Percentiles rank a stretch among this genome's conserved stretches.
Conservation (phyloP, 1,284 basidiomycete species). For the Dichomitus squalens region DNA sequence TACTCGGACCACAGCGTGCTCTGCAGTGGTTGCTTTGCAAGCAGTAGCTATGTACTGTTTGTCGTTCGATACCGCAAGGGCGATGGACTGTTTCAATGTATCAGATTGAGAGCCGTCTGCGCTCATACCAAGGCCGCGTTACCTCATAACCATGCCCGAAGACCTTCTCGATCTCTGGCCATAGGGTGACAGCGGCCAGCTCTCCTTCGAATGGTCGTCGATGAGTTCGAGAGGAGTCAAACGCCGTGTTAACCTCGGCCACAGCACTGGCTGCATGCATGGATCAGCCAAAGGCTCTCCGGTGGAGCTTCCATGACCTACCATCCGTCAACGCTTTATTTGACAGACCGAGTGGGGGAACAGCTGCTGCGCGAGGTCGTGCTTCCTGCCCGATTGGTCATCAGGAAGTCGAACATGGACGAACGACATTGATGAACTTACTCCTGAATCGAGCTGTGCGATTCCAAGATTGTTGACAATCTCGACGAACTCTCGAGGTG, state of each 20-base stretch:
- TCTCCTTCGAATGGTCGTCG: slow-evolving; percentile 82
- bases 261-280: slow-evolving; percentile 9
- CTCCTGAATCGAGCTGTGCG: slow-evolving; percentile 46
- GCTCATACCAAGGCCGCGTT: slow-evolving; percentile 7
- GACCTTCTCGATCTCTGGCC: slow-evolving; percentile 97
- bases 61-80: slow-evolving; percentile 72
- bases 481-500: slow-evolving; percentile 77
- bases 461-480: slow-evolving; percentile 54
- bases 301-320: slow-evolving; percentile 26
- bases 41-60: slow-evolving; percentile 84
- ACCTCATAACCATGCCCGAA: slow-evolving; percentile 99
- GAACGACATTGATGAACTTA: slow-evolving; percentile 21
- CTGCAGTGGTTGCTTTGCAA: slow-evolving; percentile 84
- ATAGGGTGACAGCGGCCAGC: slow-evolving; percentile 84
- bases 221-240: slow-evolving; percentile 23
- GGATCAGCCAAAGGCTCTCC: background rate
- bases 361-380: slow-evolving; percentile 64
- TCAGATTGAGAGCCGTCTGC: background rate
- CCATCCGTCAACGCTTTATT: slow-evolving; percentile 69
- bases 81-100: slow-evolving; percentile 61
- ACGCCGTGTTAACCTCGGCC: slow-evolving; percentile 14
- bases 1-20: slow-evolving; percentile 90
- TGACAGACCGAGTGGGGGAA: slow-evolving; percentile 78
- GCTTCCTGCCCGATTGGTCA: slow-evolving; percentile 29
- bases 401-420: background rate